These are phyloP conservation scores for Rhynchosporium agropyri DNA, from an alignment of 2,329 filamentous ascomycete genomes.

Conservation along the genomic window DNA sequence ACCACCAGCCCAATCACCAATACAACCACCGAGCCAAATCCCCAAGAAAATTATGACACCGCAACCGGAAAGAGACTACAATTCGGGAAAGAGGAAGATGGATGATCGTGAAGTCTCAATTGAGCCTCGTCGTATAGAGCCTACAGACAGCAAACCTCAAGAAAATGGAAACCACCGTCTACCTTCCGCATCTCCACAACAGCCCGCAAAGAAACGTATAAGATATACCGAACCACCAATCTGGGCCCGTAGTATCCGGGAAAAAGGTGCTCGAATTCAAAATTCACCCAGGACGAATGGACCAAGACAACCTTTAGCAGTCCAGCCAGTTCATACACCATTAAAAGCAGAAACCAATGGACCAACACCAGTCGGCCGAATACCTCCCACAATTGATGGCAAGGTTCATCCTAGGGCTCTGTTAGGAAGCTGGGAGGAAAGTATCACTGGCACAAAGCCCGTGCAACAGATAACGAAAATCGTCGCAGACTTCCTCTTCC, in stretches of 20 bases:
- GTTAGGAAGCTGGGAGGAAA: conserved; percentile 64
- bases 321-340: conserved; percentile 17
- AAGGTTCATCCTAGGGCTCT: conserved; percentile 30
- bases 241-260: conserved; percentile 44
- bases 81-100: conserved; percentile 37
- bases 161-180: conserved; percentile 34
- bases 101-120: conserved; percentile 36
- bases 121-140: conserved; percentile 27
- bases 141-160: conserved; percentile 26
- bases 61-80: conserved; percentile 33
- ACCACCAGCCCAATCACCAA: conserved; percentile 20
- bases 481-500: conserved; percentile 81
- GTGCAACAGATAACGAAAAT: conserved; percentile 73
- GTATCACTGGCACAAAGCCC: conserved; percentile 70
- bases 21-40: too few species aligned
- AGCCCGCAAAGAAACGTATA: conserved; percentile 51
- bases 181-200: conserved; percentile 39
- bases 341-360: conserved; percentile 36
- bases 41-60: conserved; percentile 23
- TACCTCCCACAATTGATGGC: conserved; percentile 15
- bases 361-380: conserved; percentile 28
- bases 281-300: conserved; percentile 33
- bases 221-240: conserved; percentile 57
- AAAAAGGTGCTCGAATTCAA: conserved; percentile 14
- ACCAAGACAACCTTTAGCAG: conserved; percentile 29